Evolutionary conservation across 2,329 filamentous ascomycete species (phyloP), one percentile per base, ranked within the genome.

Genomic region (Trichoderma cornu-damae): DNA sequence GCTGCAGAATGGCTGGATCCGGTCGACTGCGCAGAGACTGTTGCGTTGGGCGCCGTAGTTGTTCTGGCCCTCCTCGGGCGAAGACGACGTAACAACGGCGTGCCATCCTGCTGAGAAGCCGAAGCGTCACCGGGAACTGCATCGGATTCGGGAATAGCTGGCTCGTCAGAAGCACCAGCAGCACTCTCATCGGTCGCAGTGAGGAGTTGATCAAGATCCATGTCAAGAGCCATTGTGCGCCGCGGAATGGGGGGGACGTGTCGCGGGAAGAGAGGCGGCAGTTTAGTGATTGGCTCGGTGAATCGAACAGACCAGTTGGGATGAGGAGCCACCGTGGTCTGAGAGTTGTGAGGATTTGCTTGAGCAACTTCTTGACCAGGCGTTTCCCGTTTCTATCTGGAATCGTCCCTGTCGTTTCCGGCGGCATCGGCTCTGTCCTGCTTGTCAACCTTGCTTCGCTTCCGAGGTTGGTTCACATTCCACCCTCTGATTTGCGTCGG

Each of bases 401-500:
- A 69, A 60, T 73, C 71, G 62, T 72, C 70, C 63, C 70, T 65
- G 59, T 73, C 71, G 62, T 67, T 67, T 48, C 63, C 64, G 54
- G 65, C 64, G 54, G 65, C 62, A 34, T 71, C 69, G 16, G 62
- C 63, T 60, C 65, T 66, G 22, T 70, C 72, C 47, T 68, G 65
- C 61, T 68, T 70, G 30, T 72, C 69, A 2, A 59, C 60, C 54
- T 71, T 72, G 57, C 69, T 67, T 61, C 69, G 67, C 61, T 74
- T 73, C 42, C 72, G 68, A 56, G 69, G 68, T 59, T 71, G 71
- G 57, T 75, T 75, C 8, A 75, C 72, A 46, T 79, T 81, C 81
- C 81, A 84, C 1, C 81, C 81, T 26, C 81, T 70, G 30, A 84
- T 83, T 42, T 76, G 75, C 11, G 79, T 81, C 0, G 81, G 81